Conservation (phyloP, 1,284 basidiomycete genomes). For the Pterula multifida region DNA sequence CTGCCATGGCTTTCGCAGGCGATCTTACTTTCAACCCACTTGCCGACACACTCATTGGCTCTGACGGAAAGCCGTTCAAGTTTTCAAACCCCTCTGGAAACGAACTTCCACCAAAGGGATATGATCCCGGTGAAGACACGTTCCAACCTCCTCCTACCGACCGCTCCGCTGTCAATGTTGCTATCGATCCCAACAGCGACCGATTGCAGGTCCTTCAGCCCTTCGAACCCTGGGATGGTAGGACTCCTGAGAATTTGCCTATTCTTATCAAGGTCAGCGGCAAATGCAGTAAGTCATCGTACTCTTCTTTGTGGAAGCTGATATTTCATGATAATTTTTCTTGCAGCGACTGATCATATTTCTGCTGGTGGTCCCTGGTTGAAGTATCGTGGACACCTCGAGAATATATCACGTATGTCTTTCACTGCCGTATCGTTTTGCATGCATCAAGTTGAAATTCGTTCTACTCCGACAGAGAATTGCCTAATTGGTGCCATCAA, state of each 20-base stretch:
- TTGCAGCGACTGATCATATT: conserved; percentile 72
- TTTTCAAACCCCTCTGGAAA: conserved; percentile 84
- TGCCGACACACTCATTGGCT: conserved; percentile 79
- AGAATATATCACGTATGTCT: conserved; percentile 89
- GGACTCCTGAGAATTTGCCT: conserved; percentile 83
- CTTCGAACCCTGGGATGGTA: conserved; percentile 89
- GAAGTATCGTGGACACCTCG: conserved; percentile 97
- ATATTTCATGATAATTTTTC: too few species aligned
- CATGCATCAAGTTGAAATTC: too few species aligned
- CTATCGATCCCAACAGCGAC: conserved; percentile 79
- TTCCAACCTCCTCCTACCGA: conserved; percentile 92
- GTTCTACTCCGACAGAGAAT: conserved; percentile 49
- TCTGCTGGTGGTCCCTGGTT: conserved; percentile 97
- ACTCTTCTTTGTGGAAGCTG: conserved; percentile 3
- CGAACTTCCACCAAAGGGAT: conserved; percentile 91
- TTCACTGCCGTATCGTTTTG: too few species aligned
- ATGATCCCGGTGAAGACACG: conserved; percentile 94
- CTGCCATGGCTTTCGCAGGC: conserved; percentile 94
- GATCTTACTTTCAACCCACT: conserved; percentile 94
- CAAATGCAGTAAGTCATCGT: conserved; percentile 91
- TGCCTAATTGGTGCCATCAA: conserved; percentile 97
- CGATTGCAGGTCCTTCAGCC: conserved; percentile 91
- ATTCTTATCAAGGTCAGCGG: conserved; percentile 97
- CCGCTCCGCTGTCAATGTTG: conserved; percentile 71
- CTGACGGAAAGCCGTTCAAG: conserved; percentile 96